A percentile compares a stretch with the other conserved stretches of the same genome.
Evolutionary conservation across 768 basidiomycete genomes (phyloP).

Genomic region (Mrakia gelida): DNA sequence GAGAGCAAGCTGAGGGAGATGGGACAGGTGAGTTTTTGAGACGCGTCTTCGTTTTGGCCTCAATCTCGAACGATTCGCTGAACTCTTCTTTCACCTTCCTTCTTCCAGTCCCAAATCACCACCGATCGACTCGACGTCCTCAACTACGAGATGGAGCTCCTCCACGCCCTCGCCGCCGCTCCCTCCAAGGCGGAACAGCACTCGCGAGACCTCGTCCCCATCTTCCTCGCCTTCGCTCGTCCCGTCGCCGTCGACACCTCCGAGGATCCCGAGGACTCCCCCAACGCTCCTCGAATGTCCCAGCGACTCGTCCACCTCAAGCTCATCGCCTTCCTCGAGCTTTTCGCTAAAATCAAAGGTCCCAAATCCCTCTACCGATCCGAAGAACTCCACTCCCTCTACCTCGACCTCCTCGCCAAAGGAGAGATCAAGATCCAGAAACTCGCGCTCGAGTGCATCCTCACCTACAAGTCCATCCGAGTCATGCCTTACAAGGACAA

Average conservation of each 20-base stretch:
- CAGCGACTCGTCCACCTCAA: slow-evolving; percentile 37
- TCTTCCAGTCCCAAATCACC: slow-evolving; percentile 43
- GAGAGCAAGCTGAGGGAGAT: slow-evolving; percentile 61
- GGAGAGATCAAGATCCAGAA: slow-evolving; percentile 75
- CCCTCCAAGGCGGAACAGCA: slow-evolving; percentile 75
- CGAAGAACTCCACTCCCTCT: slow-evolving; percentile 60
- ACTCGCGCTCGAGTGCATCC: slow-evolving; percentile 68
- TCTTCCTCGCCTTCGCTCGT: slow-evolving; percentile 58
- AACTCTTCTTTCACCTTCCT: slow-evolving; percentile 15
- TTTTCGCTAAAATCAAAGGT: slow-evolving; percentile 86
- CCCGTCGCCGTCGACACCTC: slow-evolving; percentile 13
- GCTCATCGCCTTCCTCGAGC: slow-evolving; percentile 69
- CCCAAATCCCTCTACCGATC: slow-evolving; percentile 81
- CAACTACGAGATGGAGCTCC: slow-evolving; percentile 76
- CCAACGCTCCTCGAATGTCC: slow-evolving; percentile 36
- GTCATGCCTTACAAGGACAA: slow-evolving; percentile 59
- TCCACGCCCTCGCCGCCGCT: slow-evolving; percentile 64
- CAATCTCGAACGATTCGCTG: slow-evolving; percentile 34
- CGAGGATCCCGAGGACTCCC: slow-evolving; percentile 29
- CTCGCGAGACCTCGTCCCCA: slow-evolving; percentile 77
- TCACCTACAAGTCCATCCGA: slow-evolving; percentile 70
- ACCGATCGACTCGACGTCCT: slow-evolving; percentile 60
- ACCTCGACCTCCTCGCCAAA: slow-evolving; percentile 71
- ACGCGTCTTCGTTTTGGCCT: slow-evolving; percentile 48
- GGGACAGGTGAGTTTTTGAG: slow-evolving; percentile 50